Conservation (phyloP, 108 stramenopile genomes). For the Cylindrotheca closterium region DNA sequence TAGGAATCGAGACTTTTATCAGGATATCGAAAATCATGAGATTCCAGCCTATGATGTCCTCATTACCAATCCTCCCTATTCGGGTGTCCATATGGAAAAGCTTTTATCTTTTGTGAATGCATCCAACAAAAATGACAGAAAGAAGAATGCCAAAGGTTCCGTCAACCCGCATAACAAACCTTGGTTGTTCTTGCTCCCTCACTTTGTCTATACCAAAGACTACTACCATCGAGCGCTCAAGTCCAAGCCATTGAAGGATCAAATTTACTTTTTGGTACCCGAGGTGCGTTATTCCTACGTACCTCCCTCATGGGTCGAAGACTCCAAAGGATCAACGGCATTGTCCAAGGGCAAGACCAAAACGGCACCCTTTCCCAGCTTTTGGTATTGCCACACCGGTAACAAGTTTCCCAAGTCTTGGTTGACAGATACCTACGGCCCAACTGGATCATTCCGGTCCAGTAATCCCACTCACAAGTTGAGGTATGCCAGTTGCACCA, state of each 20-base stretch:
- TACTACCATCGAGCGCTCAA: conserved; percentile 12
- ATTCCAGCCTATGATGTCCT: conserved; percentile 71
- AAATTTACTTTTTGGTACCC: conserved; percentile 15
- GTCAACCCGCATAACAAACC: conserved; percentile 15
- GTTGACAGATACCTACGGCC: conserved; percentile 18
- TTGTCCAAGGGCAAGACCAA: conserved; percentile 17
- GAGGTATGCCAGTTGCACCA: conserved; percentile 10
- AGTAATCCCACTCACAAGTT: background rate
- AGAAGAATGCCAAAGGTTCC: too few relatives aligned
- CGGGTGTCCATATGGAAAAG: conserved; percentile 67
- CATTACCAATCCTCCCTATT: conserved; percentile 88
- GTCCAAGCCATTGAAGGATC: background rate
- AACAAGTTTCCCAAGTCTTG: conserved; percentile 1
- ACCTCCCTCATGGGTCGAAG: conserved; percentile 20
- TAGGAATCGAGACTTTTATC: conserved; percentile 42
- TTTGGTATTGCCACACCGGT: conserved; percentile 29
- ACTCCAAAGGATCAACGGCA: conserved; percentile 10
- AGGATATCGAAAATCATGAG: conserved; percentile 26
- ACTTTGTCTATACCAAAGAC: conserved; percentile 32
- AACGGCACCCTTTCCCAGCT: conserved; percentile 35
- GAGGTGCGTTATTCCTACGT: conserved; percentile 19
- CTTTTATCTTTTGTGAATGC: conserved; percentile 37
- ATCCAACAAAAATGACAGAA: conserved; percentile 11
- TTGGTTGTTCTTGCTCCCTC: conserved; percentile 37
- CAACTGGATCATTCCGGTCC: conserved; percentile 13